Conservation (phyloP, 2,329 filamentous ascomycete species). For the Arthrinium puccinioides region DNA sequence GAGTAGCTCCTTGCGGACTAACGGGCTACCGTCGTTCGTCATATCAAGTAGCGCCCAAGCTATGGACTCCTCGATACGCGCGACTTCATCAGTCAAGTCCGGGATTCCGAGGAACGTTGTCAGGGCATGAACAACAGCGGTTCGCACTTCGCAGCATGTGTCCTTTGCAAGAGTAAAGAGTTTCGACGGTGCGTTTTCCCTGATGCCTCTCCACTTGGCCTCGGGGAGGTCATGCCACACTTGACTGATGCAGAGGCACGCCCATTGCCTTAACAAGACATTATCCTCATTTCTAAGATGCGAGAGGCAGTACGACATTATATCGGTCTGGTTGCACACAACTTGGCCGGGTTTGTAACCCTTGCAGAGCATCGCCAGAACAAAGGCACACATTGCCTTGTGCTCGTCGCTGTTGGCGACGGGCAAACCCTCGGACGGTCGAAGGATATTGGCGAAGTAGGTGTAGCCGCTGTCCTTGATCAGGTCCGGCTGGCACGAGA, state of each 20-base stretch:
- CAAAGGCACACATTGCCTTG: conserved; percentile 98
- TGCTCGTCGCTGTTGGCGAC: conserved; percentile 88
- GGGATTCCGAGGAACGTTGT: conserved; percentile 92
- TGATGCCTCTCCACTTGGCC: conserved; percentile 93
- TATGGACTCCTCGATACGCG: conserved; percentile 82
- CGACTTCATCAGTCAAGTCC: conserved; percentile 84
- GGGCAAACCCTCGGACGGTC: conserved; percentile 74
- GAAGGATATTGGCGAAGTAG: conserved; percentile 91
- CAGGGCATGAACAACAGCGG: conserved; percentile 87
- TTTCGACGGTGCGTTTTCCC: conserved; percentile 75
- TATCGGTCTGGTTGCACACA: conserved; percentile 82
- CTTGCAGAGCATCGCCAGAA: conserved; percentile 94
- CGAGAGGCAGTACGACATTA: conserved; percentile 79
- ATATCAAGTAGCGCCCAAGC: conserved; percentile 85
- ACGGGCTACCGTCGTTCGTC: conserved; percentile 86
- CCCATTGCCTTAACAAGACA: conserved; percentile 86
- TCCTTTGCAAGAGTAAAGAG: conserved; percentile 78
- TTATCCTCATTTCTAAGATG: conserved; percentile 85
- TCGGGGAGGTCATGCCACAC: conserved; percentile 87
- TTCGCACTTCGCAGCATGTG: conserved; percentile 83
- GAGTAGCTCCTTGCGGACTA: conserved; percentile 88
- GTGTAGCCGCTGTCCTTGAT: conserved; percentile 96
- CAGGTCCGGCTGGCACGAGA: conserved; percentile 86
- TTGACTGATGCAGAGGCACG: conserved; percentile 90
- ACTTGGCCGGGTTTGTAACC: conserved; percentile 86